phyloP scores from a whole-genome alignment of 1,284 basidiomycete species.

The Sparassis latifolia region DNA sequence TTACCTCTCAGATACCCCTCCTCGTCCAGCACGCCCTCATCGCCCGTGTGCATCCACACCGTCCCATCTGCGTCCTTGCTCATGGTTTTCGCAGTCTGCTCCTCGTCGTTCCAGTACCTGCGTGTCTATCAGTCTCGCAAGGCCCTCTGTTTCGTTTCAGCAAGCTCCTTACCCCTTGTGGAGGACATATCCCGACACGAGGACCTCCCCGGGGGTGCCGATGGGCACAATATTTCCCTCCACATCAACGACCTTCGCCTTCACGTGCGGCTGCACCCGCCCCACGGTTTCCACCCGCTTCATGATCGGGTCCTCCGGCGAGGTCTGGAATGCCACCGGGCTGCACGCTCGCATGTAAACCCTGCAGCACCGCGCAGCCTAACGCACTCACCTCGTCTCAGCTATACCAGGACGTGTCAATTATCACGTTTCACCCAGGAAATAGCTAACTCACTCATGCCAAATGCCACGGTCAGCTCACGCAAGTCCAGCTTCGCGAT shows the following conservation, averaged over 20 bases:
- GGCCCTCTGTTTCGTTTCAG: neutral
- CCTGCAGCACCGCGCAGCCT: neutral
- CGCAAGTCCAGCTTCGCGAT: conserved; percentile 59
- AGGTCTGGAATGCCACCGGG: conserved; percentile 79
- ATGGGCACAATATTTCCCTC: conserved; percentile 61
- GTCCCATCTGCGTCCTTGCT: conserved; percentile 47
- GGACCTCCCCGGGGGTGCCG: conserved; percentile 67
- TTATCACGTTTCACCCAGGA: too few relatives aligned
- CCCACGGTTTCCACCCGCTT: conserved; percentile 81
- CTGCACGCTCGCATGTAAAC: conserved; percentile 28
- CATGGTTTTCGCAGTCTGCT: conserved; percentile 63
- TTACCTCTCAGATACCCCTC: conserved; percentile 74
- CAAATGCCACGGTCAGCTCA: conserved; percentile 74
- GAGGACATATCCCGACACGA: conserved; percentile 68
- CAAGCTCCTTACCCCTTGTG: conserved; percentile 59
- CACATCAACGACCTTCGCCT: conserved; percentile 62
- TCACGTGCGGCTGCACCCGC: conserved; percentile 67
- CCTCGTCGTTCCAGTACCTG: conserved; percentile 76
- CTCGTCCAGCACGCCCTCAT: conserved; percentile 77
- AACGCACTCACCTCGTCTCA: conserved; percentile 27
- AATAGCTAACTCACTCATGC: conserved; percentile 58
- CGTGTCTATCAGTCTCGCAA: neutral
- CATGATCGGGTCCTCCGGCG: conserved; percentile 55
- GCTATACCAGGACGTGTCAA: conserved; percentile 14
- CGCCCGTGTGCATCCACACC: conserved; percentile 83